Percentiles rank a stretch among this genome's conserved stretches.
phyloP scores from a whole-genome alignment of 768 basidiomycete species.

The Phylloporus sp. region DNA sequence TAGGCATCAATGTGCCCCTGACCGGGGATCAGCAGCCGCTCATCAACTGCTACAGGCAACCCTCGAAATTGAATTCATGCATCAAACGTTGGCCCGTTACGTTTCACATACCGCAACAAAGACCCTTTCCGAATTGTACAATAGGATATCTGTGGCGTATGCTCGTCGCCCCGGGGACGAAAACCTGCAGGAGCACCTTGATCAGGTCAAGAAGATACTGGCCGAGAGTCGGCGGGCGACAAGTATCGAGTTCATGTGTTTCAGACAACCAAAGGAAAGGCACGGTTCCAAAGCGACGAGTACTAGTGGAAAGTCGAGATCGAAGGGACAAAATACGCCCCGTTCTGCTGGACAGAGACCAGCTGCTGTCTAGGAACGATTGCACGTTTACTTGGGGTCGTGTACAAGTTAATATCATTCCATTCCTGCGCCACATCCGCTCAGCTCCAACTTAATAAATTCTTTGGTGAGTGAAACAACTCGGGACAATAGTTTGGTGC shows the following conservation, averaged over 20 bases:
- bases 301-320: slow-evolving; percentile 13
- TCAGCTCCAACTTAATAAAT: neutral
- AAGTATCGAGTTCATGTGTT: slow-evolving; percentile 92
- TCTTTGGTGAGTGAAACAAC: neutral
- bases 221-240: slow-evolving; percentile 87
- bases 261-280: slow-evolving; percentile 64
- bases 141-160: slow-evolving; percentile 92
- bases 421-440: neutral
- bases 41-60: slow-evolving; percentile 67
- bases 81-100: slow-evolving; percentile 89
- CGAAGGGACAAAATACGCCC: slow-evolving; percentile 14
- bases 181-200: slow-evolving; percentile 82
- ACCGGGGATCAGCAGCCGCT: neutral
- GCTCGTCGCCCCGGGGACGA: slow-evolving; percentile 79
- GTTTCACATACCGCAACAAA: slow-evolving; percentile 77
- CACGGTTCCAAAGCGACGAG: slow-evolving; percentile 12
- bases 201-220: slow-evolving; percentile 87
- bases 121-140: slow-evolving; percentile 88
- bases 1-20: slow-evolving; percentile 38
- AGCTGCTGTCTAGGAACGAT: neutral
- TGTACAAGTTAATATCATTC: neutral
- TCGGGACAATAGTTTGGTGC: neutral
- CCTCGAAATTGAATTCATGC: slow-evolving; percentile 98
- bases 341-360: slow-evolving; percentile 24
- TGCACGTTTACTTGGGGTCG: neutral